Base-by-base conservation (phyloP, 23 red algal species). In the Agarophyton chilense region DNA sequence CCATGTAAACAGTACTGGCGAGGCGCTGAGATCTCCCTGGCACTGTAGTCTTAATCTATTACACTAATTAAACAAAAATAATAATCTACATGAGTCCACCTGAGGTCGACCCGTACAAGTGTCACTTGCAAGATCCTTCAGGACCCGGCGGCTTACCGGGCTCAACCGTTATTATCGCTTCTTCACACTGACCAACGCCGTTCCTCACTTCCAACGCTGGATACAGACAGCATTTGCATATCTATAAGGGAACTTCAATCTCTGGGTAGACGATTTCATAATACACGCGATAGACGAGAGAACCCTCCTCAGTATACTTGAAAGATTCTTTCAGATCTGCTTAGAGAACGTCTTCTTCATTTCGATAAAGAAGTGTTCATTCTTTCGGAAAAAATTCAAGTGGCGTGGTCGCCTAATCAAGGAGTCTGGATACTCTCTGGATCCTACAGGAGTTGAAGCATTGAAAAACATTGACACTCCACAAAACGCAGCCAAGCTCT, bases 241-340 rank as follows among this genome's bases (percentile, higher is more conserved):
- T 2, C 57, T 89, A 10, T 51, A 75, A n/a, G 62, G 82, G 5
- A 41, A 81, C 44, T 25, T 82, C 29, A 58, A 58, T 34, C 51
- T 61, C 1, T 80, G 72, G 70, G 42, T 78, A 44, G 84, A 89
- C 47, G 84, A 89, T 39, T 89, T 78, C 71, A 64, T 50, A 22
- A 42, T 91, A 2, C 46, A 91, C 31, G 77, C 87, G 0, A 42
- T 53, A 9, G 32, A 57, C 66, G 87, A 91, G 24, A 28, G 0
- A 16, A 55, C 19, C 1, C 62, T 82, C 5, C 45, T 91, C 0
- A 25, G 55, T 0, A n/a, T 82, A 8, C 42, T 87, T 21, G 61
- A 87, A 61, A 25, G 51, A 61, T 73, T 71, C 82, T 74, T 87
- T 55, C n/a, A 50, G 50, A 74, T 87, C 4, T 87, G 82, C 36